Evolutionary conservation across 768 basidiomycete species (phyloP).

Genomic region (Agrocybe chaxingu): DNA sequence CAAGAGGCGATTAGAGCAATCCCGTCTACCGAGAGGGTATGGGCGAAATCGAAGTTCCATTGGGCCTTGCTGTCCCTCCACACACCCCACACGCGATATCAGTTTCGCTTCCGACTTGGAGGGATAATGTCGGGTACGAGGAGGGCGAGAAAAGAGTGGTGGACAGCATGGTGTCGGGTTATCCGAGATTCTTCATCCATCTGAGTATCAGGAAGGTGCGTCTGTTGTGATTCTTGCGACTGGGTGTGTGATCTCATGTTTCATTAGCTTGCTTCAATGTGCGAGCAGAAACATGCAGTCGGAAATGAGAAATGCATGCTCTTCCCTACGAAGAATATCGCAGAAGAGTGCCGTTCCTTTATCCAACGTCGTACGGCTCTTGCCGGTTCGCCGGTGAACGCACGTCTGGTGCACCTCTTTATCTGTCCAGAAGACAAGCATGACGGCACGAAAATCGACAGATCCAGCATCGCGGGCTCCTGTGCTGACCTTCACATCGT

Average conservation of each 20-base stretch:
- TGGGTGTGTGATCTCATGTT: background rate
- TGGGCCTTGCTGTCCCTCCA: slow-evolving; percentile 59
- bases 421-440: slow-evolving; percentile 58
- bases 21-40: background rate
- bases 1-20: background rate
- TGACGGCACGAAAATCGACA: slow-evolving; percentile 23
- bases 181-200: slow-evolving; percentile 95
- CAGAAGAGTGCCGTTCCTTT: slow-evolving; percentile 75
- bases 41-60: slow-evolving; percentile 22
- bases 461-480: slow-evolving; percentile 19
- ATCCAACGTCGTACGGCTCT: slow-evolving; percentile 48
- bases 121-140: slow-evolving; percentile 89
- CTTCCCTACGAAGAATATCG: slow-evolving; percentile 68
- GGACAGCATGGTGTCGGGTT: slow-evolving; percentile 81
- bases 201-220: slow-evolving; percentile 78
- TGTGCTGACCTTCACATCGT: slow-evolving; percentile 76
- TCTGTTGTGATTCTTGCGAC: slow-evolving; percentile 3
- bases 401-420: slow-evolving; percentile 66
- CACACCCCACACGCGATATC: slow-evolving; percentile 87
- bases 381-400: slow-evolving; percentile 39
- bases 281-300: slow-evolving; percentile 73
- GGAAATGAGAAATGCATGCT: slow-evolving; percentile 75
- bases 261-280: slow-evolving; percentile 69
- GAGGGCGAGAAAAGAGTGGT: slow-evolving; percentile 80
- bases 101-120: slow-evolving; percentile 92